phyloP scores from a whole-genome alignment of 495 filamentous ascomycete species.

The Xylaria castorea region DNA sequence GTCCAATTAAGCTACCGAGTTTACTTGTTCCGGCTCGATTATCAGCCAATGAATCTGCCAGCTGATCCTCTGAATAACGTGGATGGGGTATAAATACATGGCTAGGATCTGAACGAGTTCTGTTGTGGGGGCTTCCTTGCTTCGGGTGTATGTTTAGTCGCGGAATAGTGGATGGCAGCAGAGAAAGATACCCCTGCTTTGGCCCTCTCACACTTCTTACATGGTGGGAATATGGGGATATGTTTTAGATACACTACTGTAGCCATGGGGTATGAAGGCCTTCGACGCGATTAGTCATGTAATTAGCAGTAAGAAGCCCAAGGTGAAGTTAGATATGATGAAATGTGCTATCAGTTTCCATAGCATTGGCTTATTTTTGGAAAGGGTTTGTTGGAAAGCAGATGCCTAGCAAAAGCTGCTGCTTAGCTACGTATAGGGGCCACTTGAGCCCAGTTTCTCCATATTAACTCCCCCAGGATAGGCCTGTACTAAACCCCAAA shows the following conservation, averaged over 20 bases:
- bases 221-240: constrained; percentile 4
- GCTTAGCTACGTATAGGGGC: not conserved
- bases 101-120: constrained; percentile 18
- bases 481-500: not conserved
- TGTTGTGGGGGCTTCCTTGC: constrained; percentile 21
- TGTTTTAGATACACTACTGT: not conserved
- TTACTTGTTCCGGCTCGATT: constrained; percentile 17
- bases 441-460: not conserved
- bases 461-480: constrained; percentile 10
- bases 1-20: constrained; percentile 25
- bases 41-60: constrained; percentile 10
- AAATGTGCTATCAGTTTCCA: not conserved
- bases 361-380: not conserved
- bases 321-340: not conserved
- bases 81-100: constrained; percentile 20
- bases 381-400: constrained; percentile 1
- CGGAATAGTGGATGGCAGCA: constrained; percentile 14
- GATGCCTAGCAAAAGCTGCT: not conserved
- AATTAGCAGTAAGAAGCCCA: not conserved
- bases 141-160: constrained; percentile 2
- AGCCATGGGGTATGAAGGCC: not conserved
- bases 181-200: constrained; percentile 16
- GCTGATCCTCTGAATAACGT: constrained; percentile 18
- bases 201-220: not conserved
- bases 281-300: not conserved